Percentiles rank a stretch among this genome's conserved stretches.
Evolutionary conservation across 2,329 filamentous ascomycete species (phyloP).

Genomic region (Juglanconis oblonga): DNA sequence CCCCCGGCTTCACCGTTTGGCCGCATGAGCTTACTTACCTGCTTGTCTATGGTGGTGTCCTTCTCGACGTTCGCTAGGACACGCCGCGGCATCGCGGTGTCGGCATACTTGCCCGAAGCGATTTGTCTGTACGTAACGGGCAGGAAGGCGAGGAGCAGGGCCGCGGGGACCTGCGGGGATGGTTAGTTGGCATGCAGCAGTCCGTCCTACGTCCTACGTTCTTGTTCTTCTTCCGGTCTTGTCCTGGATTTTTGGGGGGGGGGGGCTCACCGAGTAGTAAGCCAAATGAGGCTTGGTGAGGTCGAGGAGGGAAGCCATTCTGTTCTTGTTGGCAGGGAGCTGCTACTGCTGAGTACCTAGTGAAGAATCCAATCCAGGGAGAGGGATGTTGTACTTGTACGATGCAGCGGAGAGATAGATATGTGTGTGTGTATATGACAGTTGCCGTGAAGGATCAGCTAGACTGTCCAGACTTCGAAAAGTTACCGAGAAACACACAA

Average conservation of each 20-base stretch:
- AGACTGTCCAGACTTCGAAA: no score
- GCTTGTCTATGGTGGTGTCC: conserved; percentile 30
- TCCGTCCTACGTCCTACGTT: no score
- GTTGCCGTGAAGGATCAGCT: no score
- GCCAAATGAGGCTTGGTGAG: conserved; percentile 24
- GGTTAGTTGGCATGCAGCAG: not conserved
- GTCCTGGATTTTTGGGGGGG: not conserved
- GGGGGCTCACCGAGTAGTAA: conserved; percentile 24
- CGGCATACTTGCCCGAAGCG: conserved; percentile 32
- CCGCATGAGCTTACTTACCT: not conserved
- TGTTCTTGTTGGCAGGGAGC: no score
- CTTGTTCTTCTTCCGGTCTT: not conserved
- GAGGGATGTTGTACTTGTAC: no score
- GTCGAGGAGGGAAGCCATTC: conserved; percentile 24
- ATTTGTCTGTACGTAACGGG: conserved; percentile 34
- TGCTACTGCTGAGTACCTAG: no score
- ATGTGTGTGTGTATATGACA: no score
- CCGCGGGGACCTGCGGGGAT: conserved; percentile 37
- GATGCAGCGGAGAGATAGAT: no score
- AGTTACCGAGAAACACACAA: no score
- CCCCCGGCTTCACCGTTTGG: no score
- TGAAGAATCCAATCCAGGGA: no score
- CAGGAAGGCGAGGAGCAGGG: conserved; percentile 32
- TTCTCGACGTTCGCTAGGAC: conserved; percentile 30
- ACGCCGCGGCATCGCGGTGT: conserved; percentile 37